Evolutionary conservation across 768 basidiomycete genomes (phyloP).

Genomic region (Panus rudis): DNA sequence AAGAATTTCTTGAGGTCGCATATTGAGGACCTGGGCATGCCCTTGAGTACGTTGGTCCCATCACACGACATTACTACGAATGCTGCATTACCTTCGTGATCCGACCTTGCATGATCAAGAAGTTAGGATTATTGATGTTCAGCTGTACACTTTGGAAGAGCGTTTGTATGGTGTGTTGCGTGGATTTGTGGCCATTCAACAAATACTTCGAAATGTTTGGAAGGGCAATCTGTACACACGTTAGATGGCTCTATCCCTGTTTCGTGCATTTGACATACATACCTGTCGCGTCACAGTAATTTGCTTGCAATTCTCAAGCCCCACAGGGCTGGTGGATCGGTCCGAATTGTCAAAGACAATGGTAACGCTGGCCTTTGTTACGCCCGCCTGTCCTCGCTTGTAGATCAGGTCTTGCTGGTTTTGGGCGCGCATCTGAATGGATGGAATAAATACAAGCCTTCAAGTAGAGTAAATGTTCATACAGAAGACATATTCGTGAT

Average conservation of each 20-base stretch:
- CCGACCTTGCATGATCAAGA: constrained; percentile 98
- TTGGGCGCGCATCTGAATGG: constrained; percentile 75
- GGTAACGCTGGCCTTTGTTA: constrained; percentile 95
- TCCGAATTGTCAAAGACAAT: constrained; percentile 99
- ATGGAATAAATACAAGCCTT: neutral
- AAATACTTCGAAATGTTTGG: constrained; percentile 94
- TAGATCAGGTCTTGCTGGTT: constrained; percentile 98
- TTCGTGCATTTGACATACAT: constrained; percentile 41
- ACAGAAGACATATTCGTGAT: constrained; percentile 96
- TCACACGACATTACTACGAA: neutral
- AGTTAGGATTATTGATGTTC: constrained; percentile 99
- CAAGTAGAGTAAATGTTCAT: constrained; percentile 13
- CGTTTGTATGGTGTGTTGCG: constrained; percentile 78
- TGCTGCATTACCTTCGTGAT: constrained; percentile 80
- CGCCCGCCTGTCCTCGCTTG: constrained; percentile 96
- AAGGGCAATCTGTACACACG: constrained; percentile 75
- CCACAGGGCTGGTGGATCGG: constrained; percentile 72
- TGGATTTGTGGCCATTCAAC: constrained; percentile 90
- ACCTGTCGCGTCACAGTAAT: constrained; percentile 97
- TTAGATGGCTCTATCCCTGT: no score
- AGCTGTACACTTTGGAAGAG: constrained; percentile 96
- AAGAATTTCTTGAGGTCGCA: constrained; percentile 96
- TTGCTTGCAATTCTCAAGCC: constrained; percentile 72
- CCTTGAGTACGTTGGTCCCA: neutral
- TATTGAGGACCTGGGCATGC: constrained; percentile 71